A percentile compares a stretch with the other conserved stretches of the same genome.
Conservation (phyloP, 805 yeast genomes). For the Saccharomycodes ludwigii region DNA sequence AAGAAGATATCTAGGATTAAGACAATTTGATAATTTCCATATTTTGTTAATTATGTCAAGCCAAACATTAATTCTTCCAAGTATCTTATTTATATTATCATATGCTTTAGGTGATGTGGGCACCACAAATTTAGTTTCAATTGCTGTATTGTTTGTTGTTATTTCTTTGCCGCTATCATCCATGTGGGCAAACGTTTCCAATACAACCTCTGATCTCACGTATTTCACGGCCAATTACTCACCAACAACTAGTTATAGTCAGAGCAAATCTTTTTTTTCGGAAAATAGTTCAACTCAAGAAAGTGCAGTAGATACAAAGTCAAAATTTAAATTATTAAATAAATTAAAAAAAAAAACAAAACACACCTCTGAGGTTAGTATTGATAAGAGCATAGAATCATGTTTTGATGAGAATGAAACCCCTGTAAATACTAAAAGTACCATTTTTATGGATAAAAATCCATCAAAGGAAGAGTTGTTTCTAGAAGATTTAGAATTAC, state of each 20-base stretch:
- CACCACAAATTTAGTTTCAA: slow-evolving; percentile 31
- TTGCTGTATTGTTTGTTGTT: slow-evolving; percentile 52
- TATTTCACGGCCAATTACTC: slow-evolving; percentile 21
- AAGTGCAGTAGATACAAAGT: no score
- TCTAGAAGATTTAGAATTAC: no score
- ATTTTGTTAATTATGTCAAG: slow-evolving; percentile 66
- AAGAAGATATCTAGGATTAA: slow-evolving; percentile 65
- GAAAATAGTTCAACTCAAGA: no score
- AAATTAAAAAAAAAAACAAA: no score
- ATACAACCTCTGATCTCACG: slow-evolving; percentile 33
- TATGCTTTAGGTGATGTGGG: slow-evolving; percentile 26
- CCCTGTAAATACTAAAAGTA: no score
- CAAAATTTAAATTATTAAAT: no score
- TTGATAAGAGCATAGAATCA: no score
- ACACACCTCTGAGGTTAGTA: no score
- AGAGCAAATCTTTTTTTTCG: slow-evolving; percentile 1
- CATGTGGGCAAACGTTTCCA: slow-evolving; percentile 75
- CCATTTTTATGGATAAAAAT: no score
- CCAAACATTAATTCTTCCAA: slow-evolving; percentile 75
- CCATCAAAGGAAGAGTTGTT: no score
- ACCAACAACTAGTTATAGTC: slow-evolving; percentile 7
- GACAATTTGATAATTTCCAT: slow-evolving; percentile 74
- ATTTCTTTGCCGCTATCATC: slow-evolving; percentile 72
- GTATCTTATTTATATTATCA: slow-evolving; percentile 49
- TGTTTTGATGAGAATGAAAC: no score